phyloP scores from a whole-genome alignment of 2,329 filamentous ascomycete species.

The Phaeosphaeriaceae sp. region DNA sequence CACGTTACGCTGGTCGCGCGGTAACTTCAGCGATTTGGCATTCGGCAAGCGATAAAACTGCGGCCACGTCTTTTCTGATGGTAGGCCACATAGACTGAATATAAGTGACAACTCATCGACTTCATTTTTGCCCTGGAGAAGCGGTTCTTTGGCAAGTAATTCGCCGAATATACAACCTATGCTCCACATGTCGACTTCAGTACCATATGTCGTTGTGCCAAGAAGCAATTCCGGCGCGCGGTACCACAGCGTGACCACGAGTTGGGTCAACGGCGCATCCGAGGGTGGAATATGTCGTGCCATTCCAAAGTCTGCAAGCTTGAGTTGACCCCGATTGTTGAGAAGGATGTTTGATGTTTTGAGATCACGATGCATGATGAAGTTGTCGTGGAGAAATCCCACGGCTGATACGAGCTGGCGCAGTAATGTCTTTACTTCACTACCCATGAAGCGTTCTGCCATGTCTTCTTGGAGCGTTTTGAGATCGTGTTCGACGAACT shows the following conservation, averaged over 20 bases:
- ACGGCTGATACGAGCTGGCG: constrained; percentile 81
- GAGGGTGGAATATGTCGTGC: constrained; percentile 76
- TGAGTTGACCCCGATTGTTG: constrained; percentile 92
- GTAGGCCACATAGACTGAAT: constrained; percentile 87
- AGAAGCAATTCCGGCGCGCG: constrained; percentile 89
- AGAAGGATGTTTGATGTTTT: constrained; percentile 70
- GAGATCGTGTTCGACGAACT: constrained; percentile 96
- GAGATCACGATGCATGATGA: constrained; percentile 70
- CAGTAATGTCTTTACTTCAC: constrained; percentile 89
- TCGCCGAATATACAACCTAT: constrained; percentile 96
- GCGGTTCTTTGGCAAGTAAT: constrained; percentile 79
- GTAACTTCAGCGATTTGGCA: constrained; percentile 76
- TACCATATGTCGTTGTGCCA: constrained; percentile 75
- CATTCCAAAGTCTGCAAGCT: constrained; percentile 98
- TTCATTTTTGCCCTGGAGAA: constrained; percentile 90
- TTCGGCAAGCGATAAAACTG: constrained; percentile 86
- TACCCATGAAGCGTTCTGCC: constrained; percentile 89
- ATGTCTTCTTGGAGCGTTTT: constrained; percentile 93
- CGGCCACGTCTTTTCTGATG: constrained; percentile 83
- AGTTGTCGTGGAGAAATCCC: constrained; percentile 83
- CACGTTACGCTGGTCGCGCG: constrained; percentile 41
- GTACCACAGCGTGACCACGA: constrained; percentile 98
- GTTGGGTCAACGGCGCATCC: constrained; percentile 81
- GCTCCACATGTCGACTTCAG: constrained; percentile 91
- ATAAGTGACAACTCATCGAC: constrained; percentile 83